Percentiles rank a stretch among this genome's conserved stretches.
Evolutionary conservation across 2,329 filamentous ascomycete genomes (phyloP).

Genomic region (Alternaria sp.): DNA sequence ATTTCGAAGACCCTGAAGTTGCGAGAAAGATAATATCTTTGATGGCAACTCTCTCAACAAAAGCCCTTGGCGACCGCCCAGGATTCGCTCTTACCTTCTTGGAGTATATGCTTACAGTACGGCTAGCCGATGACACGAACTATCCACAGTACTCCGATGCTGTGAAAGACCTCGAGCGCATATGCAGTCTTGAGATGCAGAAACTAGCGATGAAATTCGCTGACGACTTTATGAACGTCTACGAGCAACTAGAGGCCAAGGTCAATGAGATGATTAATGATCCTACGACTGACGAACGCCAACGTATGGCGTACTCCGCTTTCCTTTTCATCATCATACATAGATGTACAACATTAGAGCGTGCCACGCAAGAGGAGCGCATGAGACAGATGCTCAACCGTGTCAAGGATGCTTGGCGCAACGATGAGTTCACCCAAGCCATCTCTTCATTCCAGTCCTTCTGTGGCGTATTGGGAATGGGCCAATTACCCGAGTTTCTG

Average conservation of each 20-base stretch:
- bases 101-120: slow-evolving; percentile 87
- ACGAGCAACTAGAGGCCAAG: slow-evolving; percentile 83
- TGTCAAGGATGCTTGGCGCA: slow-evolving; percentile 80
- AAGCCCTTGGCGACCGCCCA: slow-evolving; percentile 76
- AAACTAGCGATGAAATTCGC: slow-evolving; percentile 89
- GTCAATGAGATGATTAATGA: slow-evolving; percentile 80
- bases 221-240: slow-evolving; percentile 85
- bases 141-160: slow-evolving; percentile 81
- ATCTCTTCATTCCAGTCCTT: slow-evolving; percentile 80
- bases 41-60: slow-evolving; percentile 83
- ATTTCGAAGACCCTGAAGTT: slow-evolving; percentile 83
- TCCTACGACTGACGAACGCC: slow-evolving; percentile 77
- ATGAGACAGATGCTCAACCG: slow-evolving; percentile 82
- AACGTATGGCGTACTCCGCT: slow-evolving; percentile 83
- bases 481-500: slow-evolving; percentile 82
- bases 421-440: slow-evolving; percentile 69
- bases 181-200: slow-evolving; percentile 87
- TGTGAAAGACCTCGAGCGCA: slow-evolving; percentile 84
- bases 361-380: slow-evolving; percentile 71
- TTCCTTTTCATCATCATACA: slow-evolving; percentile 96
- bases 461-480: slow-evolving; percentile 78
- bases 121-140: slow-evolving; percentile 74
- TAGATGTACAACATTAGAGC: slow-evolving; percentile 77
- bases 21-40: slow-evolving; percentile 82
- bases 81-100: slow-evolving; percentile 87